Conservation (phyloP, 78 protist species). For the Dictyostelium discoideum region dicty_2.7 NC_007091.3:2230001-2230500, state of each 20-base stretch:
- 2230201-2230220: background rate
- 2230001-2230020: background rate
- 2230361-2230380: background rate
- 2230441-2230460: background rate
- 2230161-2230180: background rate
- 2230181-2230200: background rate
- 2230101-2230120: no score
- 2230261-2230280: background rate
- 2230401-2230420: no score
- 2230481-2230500: background rate
- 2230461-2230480: background rate
- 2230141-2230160: no score
- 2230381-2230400: background rate
- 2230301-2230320: background rate
- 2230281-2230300: background rate
- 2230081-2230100: no score
- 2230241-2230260: conserved; percentile 78
- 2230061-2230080: background rate
- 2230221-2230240: conserved; percentile 35
- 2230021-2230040: background rate
- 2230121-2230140: no score
- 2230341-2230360: background rate
- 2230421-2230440: background rate
- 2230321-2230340: background rate
- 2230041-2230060: background rate